Evolutionary conservation across 2,329 filamentous ascomycete genomes (phyloP).

Genomic region (Calonectria leucothoes): DNA sequence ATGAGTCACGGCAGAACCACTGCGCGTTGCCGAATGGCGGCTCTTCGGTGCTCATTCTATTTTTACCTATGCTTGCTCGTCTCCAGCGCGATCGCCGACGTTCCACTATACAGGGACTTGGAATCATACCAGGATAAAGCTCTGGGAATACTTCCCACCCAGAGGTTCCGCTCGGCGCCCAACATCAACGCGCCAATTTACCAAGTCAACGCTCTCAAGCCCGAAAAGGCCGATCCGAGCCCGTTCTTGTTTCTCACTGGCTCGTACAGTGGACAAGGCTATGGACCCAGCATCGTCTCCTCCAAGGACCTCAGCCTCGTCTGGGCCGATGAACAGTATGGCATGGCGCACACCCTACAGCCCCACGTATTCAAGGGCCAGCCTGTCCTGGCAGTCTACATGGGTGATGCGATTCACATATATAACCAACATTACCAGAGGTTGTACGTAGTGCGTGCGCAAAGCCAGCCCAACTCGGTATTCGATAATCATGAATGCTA

Average conservation of each 20-base stretch:
- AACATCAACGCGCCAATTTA: background rate
- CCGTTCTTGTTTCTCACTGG: background rate
- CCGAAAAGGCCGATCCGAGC: background rate
- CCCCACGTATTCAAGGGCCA: background rate
- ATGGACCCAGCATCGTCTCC: background rate
- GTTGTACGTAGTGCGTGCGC: background rate
- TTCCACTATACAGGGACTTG: background rate
- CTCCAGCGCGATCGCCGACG: background rate
- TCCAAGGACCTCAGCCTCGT: background rate
- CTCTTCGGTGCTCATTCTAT: background rate
- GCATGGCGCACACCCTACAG: background rate
- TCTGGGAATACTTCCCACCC: background rate
- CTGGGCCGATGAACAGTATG: background rate
- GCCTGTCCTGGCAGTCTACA: background rate
- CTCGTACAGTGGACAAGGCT: background rate
- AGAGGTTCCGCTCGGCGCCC: background rate
- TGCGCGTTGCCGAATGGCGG: background rate
- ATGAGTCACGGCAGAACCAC: background rate
- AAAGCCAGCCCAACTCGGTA: background rate
- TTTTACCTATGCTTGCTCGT: background rate
- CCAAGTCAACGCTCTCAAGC: background rate
- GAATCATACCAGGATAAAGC: background rate
- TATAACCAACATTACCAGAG: background rate
- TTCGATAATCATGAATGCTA: background rate
- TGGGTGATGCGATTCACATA: background rate